Conservation (phyloP, 306 rosid genomes). For the Acmispon strigosus region DNA sequence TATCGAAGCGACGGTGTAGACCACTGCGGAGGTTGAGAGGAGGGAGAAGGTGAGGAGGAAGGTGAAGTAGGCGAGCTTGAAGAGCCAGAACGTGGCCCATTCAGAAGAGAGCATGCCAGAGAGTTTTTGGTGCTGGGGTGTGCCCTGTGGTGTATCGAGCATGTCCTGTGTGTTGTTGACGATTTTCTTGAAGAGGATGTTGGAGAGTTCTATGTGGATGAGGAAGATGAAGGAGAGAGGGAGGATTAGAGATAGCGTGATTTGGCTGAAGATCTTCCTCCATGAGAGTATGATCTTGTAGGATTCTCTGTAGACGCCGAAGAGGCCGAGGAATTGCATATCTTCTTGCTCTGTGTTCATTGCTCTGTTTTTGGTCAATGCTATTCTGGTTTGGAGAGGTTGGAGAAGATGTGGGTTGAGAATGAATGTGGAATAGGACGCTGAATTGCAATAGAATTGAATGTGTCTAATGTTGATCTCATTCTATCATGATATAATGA, state of each 20-base stretch:
- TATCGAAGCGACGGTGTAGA: conserved; percentile 63
- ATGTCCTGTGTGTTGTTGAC: neutral
- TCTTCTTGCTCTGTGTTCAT: conserved; percentile 73
- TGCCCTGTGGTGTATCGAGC: neutral
- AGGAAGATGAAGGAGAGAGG: conserved; percentile 60
- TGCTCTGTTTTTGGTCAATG: neutral
- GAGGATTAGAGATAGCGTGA: conserved; percentile 52
- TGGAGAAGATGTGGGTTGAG: neutral
- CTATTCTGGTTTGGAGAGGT: neutral
- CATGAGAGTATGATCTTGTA: conserved; percentile 37
- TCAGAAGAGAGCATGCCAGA: conserved; percentile 32
- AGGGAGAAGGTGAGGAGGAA: conserved; percentile 14
- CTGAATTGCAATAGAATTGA: neutral
- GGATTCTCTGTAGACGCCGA: conserved; percentile 51
- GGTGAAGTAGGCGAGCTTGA: conserved; percentile 36
- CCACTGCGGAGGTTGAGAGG: conserved; percentile 56
- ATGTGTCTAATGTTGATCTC: neutral
- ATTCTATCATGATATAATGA: neutral
- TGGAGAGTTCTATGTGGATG: conserved; percentile 39
- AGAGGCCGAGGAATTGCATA: conserved; percentile 47
- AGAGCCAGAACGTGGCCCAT: conserved; percentile 25
- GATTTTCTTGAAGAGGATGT: conserved; percentile 36
- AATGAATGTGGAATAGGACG: neutral
- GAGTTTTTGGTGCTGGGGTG: conserved; percentile 28
- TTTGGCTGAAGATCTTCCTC: conserved; percentile 52